Percentiles rank a stretch among this genome's conserved stretches.
phyloP scores from a whole-genome alignment of 2,329 filamentous ascomycete species.

The Exophiala sideris region DNA sequence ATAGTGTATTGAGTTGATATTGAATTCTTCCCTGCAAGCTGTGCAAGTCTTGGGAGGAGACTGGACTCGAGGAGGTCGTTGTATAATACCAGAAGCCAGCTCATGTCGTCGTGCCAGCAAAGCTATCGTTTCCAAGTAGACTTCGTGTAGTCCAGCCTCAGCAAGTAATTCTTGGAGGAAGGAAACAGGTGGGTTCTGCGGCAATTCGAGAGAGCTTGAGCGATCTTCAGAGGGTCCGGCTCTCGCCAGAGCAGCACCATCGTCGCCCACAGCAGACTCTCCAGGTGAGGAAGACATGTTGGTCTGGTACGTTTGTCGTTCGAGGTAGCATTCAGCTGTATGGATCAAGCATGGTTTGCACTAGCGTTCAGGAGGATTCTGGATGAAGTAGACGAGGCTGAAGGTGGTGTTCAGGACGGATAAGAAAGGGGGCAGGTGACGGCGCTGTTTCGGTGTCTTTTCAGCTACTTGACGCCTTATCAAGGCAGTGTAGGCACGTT shows the following conservation, averaged over 20 bases:
- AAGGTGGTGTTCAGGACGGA: too few species aligned
- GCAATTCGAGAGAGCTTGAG: neutral
- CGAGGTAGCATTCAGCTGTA: neutral
- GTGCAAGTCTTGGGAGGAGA: neutral
- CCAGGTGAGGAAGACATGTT: neutral
- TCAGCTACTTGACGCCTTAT: too few species aligned
- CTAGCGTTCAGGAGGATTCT: too few species aligned
- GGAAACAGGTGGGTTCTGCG: neutral
- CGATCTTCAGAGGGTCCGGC: neutral
- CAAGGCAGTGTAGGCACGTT: too few species aligned
- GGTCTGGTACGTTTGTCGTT: neutral
- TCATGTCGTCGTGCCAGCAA: too few species aligned
- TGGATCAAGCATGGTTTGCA: too few species aligned
- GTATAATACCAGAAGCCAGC: neutral
- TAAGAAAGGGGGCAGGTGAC: too few species aligned
- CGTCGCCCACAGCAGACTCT: neutral
- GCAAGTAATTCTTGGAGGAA: neutral
- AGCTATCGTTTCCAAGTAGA: too few species aligned
- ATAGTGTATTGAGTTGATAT: conserved; percentile 1
- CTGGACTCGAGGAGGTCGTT: neutral
- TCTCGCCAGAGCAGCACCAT: neutral
- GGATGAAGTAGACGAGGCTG: too few species aligned
- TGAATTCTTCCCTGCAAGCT: conserved; percentile 17
- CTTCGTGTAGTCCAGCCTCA: neutral
- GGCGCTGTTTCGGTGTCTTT: too few species aligned